Evolutionary conservation across 225 moss, liverwort and hornwort species (phyloP).

Genomic region (Straminergon stramineum): DNA sequence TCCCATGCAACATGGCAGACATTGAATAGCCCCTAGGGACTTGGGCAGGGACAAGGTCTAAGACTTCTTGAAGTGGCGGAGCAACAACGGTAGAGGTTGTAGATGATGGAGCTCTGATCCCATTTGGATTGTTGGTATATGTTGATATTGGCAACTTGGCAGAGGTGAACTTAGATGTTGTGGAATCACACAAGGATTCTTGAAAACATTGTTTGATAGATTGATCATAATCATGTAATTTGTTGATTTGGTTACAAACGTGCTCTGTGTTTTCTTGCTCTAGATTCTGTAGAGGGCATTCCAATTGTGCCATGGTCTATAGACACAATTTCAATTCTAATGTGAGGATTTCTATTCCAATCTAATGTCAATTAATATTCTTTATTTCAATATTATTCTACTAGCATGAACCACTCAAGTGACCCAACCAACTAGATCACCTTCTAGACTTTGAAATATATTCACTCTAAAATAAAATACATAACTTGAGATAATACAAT

Average conservation of each 20-base stretch:
- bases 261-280: background rate
- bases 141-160: background rate
- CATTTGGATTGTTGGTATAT: background rate
- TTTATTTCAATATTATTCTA: background rate
- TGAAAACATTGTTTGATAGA: background rate
- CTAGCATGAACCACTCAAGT: background rate
- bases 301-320: background rate
- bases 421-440: background rate
- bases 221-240: background rate
- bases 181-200: no score
- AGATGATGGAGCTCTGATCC: background rate
- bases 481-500: background rate
- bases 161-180: rapidly evolving
- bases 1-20: rapidly evolving
- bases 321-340: background rate
- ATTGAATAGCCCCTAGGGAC: background rate
- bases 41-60: background rate
- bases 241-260: background rate
- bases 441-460: background rate
- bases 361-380: background rate
- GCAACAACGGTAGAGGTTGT: rapidly evolving
- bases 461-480: background rate
- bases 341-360: background rate
- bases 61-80: background rate
- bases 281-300: background rate